These are phyloP conservation scores for Mycena floridula DNA, from an alignment of 768 basidiomycete genomes.

Conservation along the genomic window DNA sequence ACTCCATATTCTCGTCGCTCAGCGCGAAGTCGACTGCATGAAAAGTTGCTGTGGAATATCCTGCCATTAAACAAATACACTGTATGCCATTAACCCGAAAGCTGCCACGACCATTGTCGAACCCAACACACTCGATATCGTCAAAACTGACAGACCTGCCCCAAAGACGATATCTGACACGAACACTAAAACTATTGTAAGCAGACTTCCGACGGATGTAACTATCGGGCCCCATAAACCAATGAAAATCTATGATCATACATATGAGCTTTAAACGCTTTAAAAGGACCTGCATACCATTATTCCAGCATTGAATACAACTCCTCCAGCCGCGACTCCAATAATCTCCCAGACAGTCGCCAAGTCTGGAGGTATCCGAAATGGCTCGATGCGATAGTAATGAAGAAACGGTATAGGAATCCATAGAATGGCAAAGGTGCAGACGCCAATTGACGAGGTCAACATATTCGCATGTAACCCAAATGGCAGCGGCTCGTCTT, in stretches of 20 bases:
- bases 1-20: no score
- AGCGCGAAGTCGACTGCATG: no score
- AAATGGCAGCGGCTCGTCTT: constrained; percentile 62
- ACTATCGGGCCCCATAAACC: constrained; percentile 87
- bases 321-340: constrained; percentile 65
- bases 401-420: constrained; percentile 74
- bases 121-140: constrained; percentile 68
- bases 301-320: constrained; percentile 78
- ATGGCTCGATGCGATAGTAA: constrained; percentile 55
- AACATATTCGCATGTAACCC: constrained; percentile 82
- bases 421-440: constrained; percentile 72
- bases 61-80: no score
- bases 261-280: constrained; percentile 4
- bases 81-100: constrained; percentile 74
- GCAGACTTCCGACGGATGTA: constrained; percentile 83
- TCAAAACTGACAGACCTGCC: constrained; percentile 54
- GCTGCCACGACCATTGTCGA: constrained; percentile 79
- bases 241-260: constrained; percentile 54
- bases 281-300: constrained; percentile 55
- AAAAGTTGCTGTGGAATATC: no score
- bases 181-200: constrained; percentile 90
- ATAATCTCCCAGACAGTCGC: constrained; percentile 45
- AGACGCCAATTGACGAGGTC: constrained; percentile 73
- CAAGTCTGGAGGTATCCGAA: constrained; percentile 52
- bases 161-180: constrained; percentile 72